Conservation (phyloP, 2,329 filamentous ascomycete species). For the Diplocarpon rosae region DNA sequence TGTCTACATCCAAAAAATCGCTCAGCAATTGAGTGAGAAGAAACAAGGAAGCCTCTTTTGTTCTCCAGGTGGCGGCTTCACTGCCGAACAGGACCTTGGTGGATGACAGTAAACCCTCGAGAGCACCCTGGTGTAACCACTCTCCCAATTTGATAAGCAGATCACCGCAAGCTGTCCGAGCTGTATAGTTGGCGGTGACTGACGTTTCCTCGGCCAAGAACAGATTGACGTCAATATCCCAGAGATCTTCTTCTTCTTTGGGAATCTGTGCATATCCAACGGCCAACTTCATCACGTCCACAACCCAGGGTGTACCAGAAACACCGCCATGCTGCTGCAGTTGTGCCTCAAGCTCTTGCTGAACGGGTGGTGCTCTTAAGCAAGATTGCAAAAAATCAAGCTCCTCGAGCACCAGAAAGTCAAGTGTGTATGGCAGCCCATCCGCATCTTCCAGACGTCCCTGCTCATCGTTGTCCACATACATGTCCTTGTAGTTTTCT, state of each 20-base stretch:
- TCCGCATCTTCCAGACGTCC: slow-evolving; percentile 84
- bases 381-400: slow-evolving; percentile 90
- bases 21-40: slow-evolving; percentile 74
- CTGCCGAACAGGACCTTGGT: slow-evolving; percentile 62
- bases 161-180: slow-evolving; percentile 84
- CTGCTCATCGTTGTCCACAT: slow-evolving; percentile 76
- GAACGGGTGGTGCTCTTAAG: slow-evolving; percentile 77
- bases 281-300: slow-evolving; percentile 77
- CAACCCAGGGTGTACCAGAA: slow-evolving; percentile 65
- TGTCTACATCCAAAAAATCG: slow-evolving; percentile 71
- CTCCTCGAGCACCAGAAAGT: slow-evolving; percentile 88
- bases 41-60: slow-evolving; percentile 72
- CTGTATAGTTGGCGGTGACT: slow-evolving; percentile 91
- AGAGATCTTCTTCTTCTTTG: slow-evolving; percentile 83
- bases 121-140: slow-evolving; percentile 66
- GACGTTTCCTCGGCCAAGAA: slow-evolving; percentile 93
- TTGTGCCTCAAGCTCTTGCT: slow-evolving; percentile 77
- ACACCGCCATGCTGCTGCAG: slow-evolving; percentile 49
- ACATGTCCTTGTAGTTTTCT: slow-evolving; percentile 66
- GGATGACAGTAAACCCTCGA: slow-evolving; percentile 70
- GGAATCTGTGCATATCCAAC: slow-evolving; percentile 83
- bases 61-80: slow-evolving; percentile 42
- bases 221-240: slow-evolving; percentile 93
- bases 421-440: slow-evolving; percentile 83
- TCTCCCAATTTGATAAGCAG: slow-evolving; percentile 86